Evolutionary conservation across 176 grass and related monocot genomes (phyloP).

Genomic region (Juncus inflexus): DNA sequence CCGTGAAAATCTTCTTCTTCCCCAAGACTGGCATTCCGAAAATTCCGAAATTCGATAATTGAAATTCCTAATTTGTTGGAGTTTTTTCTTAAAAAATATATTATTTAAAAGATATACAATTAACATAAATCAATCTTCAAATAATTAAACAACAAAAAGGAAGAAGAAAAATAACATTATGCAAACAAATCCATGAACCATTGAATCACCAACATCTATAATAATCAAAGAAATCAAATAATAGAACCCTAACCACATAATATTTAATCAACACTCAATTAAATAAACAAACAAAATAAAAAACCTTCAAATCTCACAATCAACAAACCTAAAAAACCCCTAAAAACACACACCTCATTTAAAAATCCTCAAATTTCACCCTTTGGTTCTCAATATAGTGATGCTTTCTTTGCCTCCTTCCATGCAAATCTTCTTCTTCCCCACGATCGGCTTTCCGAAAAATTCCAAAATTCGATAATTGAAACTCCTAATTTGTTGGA

Average conservation of each 20-base stretch:
- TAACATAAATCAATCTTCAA: no score
- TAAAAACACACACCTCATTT: no score
- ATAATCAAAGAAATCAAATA: no score
- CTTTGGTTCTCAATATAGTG: conserved; percentile 82
- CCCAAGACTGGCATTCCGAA: conserved; percentile 77
- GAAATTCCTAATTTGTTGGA: conserved; percentile 31
- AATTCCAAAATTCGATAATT: conserved; percentile 58
- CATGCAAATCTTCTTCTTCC: conserved; percentile 81
- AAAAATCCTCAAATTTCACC: conserved; percentile 29
- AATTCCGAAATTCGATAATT: conserved; percentile 58
- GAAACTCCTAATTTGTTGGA: conserved; percentile 30
- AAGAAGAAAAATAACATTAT: no score
- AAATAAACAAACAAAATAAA: neutral
- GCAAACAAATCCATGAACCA: no score
- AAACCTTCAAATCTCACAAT: no score
- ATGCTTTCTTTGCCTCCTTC: conserved; percentile 89
- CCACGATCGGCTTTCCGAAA: conserved; percentile 79
- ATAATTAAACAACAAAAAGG: no score
- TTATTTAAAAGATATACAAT: no score
- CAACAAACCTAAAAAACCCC: no score
- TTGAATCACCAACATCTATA: no score
- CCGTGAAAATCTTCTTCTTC: conserved; percentile 82
- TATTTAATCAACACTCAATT: neutral
- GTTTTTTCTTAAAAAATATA: conserved; percentile 36
- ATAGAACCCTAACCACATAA: neutral